Evolutionary conservation across 2,329 filamentous ascomycete species (phyloP).

Genomic region (Stagonosporopsis vannaccii): DNA sequence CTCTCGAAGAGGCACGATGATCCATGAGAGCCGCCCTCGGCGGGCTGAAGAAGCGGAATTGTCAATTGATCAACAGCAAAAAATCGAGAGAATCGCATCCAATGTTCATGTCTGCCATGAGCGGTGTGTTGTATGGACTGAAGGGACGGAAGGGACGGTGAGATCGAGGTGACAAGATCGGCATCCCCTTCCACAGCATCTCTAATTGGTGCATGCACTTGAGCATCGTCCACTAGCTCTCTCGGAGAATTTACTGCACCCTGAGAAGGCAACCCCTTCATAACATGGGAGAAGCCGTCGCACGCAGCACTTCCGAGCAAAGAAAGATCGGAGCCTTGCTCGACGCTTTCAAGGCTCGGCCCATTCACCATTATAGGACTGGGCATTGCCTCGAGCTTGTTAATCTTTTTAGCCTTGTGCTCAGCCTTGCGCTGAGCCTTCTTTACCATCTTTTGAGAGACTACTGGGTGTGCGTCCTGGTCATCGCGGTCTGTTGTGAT

Average conservation of each 20-base stretch:
- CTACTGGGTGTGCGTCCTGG: not conserved
- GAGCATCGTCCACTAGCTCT: not conserved
- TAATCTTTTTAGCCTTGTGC: constrained; percentile 32
- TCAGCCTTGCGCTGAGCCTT: constrained; percentile 28
- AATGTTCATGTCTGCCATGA: constrained; percentile 29
- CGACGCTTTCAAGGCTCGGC: not conserved
- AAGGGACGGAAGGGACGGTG: not conserved
- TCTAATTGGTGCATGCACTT: not conserved
- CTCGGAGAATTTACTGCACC: not conserved
- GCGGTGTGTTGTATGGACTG: not conserved
- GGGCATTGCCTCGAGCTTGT: not conserved
- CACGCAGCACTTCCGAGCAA: not conserved
- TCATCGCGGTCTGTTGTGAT: not conserved
- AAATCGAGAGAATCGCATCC: constrained; percentile 22
- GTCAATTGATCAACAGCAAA: constrained; percentile 30
- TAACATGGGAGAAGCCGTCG: not conserved
- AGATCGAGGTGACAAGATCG: not conserved
- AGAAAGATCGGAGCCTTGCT: not conserved
- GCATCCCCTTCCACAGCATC: not conserved
- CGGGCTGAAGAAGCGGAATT: constrained; percentile 10
- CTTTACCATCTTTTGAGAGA: constrained; percentile 36
- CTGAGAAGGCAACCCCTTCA: not conserved
- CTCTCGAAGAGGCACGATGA: constrained; percentile 25
- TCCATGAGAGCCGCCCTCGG: constrained; percentile 9
- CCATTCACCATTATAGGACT: not conserved